Conservation (phyloP, 1,139 yeast genomes). For the Scheffersomyces segobiensis region DNA sequence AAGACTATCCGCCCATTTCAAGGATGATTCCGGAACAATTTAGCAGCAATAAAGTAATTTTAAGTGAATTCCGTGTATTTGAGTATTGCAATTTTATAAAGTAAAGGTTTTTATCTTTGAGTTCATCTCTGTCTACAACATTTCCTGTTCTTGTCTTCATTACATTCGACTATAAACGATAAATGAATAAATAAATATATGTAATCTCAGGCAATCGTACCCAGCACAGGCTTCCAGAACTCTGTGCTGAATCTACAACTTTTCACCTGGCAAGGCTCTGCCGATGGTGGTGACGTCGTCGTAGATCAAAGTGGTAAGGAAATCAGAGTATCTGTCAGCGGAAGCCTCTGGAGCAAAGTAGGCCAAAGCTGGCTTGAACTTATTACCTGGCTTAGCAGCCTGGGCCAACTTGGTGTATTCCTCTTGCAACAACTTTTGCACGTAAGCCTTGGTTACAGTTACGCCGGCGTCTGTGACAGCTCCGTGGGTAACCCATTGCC, state of each 20-base stretch:
- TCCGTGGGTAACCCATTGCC: constrained; percentile 84
- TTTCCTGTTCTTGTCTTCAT: neutral
- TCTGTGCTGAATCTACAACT: constrained; percentile 28
- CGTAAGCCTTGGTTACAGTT: constrained; percentile 58
- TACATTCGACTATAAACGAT: neutral
- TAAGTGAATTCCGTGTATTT: no score
- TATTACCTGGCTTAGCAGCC: constrained; percentile 50
- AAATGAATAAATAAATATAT: neutral
- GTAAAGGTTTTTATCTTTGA: no score
- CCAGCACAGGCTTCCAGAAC: neutral
- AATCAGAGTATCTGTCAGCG: constrained; percentile 69
- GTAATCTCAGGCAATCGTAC: neutral
- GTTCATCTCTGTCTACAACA: no score
- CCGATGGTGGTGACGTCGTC: constrained; percentile 52
- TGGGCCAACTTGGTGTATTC: constrained; percentile 59
- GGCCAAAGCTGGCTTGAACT: constrained; percentile 64
- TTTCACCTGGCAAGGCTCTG: constrained; percentile 46
- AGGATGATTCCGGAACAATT: no score
- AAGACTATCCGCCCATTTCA: no score
- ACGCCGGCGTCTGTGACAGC: constrained; percentile 61
- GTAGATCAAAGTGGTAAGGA: constrained; percentile 56
- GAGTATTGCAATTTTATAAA: no score
- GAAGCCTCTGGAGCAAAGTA: constrained; percentile 67
- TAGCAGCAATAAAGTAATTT: no score
- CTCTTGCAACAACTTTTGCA: constrained; percentile 56